Evolutionary conservation across 1,284 basidiomycete species (phyloP), one percentile per base, ranked within the genome.

Genomic region (Tremellales sp.): DNA sequence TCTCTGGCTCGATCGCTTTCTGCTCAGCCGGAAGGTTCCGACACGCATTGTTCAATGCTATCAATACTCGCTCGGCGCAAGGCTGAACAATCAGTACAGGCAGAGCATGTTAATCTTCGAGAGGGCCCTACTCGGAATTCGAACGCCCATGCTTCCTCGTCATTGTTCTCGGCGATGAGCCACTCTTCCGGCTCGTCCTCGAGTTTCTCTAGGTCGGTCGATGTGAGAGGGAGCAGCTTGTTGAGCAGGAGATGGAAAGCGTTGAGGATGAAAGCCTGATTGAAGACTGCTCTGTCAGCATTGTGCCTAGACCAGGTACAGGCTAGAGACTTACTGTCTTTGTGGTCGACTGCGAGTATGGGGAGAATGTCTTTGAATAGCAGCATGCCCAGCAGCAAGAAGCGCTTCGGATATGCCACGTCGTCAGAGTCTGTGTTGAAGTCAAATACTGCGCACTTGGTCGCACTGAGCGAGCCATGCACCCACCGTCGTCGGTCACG

Each of bases 111-210:
- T 21, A n/a, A 40, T 3, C 19, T 25, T 39, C 36, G 19, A 21
- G 24, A 3, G 46, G 3, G 72, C n/a, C 84, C 46, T 61, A 91
- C 89, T 49, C 90, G 79, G 51, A 92, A 82, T 62, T 90, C 87
- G 62, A 81, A 93, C 52, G 89, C 84, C 90, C 90, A 94, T 25
- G 89, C 88, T 52, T 84, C 86, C 58, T 89, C 90, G 56, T 84
- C 86, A 53, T 87, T 86, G 29, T 61, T 62, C 72, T 92, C 88
- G 2, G 81, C 68, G 52, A 89, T 85, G 4, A 90, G 81, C 88
- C 89, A 94, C 63, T 91, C 87, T 73, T 94, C 90, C 0, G 89
- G 88, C 70, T 91, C 87, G 23, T 80, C 78, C 74, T 85, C 80
- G 84, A 90, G 87, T 3, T 77, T 79, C 56, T 89, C 82, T 4